A percentile compares a stretch with the other conserved stretches of the same genome.
These are phyloP conservation scores for Dioscorea cayenensis DNA, from an alignment of 116 monocot genomes.

Conservation along the genomic window DNA sequence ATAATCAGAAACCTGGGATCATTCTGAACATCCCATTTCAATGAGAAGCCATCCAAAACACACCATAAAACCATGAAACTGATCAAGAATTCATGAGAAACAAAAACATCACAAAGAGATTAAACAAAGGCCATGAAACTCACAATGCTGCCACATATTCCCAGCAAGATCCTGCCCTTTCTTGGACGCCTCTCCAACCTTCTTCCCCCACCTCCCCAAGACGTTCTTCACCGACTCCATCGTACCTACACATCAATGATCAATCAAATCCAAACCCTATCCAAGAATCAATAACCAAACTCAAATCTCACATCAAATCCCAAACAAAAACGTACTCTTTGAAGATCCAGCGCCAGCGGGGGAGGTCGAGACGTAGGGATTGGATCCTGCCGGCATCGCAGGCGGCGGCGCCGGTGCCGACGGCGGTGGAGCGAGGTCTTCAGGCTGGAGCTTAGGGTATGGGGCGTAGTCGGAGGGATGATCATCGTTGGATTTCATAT, in stretches of 20 bases:
- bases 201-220: slow-evolving; percentile 70
- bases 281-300: background rate
- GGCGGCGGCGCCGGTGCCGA: background rate
- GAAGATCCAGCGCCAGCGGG: slow-evolving; percentile 14
- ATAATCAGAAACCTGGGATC: background rate
- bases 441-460: background rate
- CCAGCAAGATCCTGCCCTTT: slow-evolving; percentile 73
- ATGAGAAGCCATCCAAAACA: background rate
- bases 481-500: background rate
- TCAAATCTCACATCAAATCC: background rate
- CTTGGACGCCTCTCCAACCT: slow-evolving; percentile 62
- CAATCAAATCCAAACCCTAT: background rate
- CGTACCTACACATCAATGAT: slow-evolving; percentile 25
- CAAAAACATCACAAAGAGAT: background rate
- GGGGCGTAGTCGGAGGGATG: background rate
- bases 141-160: slow-evolving; percentile 82
- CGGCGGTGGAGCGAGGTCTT: background rate
- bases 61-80: too few species aligned
- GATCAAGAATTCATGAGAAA: background rate
- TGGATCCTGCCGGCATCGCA: slow-evolving; percentile 33
- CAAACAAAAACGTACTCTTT: slow-evolving; percentile 38
- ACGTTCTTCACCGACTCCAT: slow-evolving; percentile 53
- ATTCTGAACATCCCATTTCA: background rate
- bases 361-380: slow-evolving; percentile 60
- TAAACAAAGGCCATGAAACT: slow-evolving; percentile 18